Conservation (phyloP, 192 early-diverging fungal genomes). For the Paraglomus brasilianum region DNA sequence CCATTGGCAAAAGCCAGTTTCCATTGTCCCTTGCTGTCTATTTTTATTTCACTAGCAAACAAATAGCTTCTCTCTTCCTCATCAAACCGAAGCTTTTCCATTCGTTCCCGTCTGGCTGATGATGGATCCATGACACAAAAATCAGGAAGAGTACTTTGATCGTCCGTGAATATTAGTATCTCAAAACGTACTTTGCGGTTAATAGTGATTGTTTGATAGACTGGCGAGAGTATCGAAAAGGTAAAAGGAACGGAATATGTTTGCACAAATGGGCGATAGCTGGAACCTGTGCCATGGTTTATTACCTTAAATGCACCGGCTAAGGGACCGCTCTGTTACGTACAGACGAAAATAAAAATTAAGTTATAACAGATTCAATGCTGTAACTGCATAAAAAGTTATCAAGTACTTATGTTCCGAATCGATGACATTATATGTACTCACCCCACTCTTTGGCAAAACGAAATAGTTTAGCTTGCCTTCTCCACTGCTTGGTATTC, state of each 20-base stretch:
- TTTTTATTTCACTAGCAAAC: no score
- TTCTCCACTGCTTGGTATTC: constrained; percentile 13
- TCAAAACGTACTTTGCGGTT: constrained; percentile 8
- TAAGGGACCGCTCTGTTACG: neutral
- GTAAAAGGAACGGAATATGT: neutral
- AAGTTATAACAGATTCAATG: neutral
- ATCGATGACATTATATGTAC: neutral
- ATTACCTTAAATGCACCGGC: neutral
- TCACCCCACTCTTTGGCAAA: neutral
- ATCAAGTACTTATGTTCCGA: no score
- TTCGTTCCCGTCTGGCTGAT: no score
- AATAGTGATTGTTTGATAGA: neutral
- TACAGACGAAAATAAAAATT: neutral
- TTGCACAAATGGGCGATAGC: constrained; percentile 17
- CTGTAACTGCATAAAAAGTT: no score
- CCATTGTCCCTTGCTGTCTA: no score
- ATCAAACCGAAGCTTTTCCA: no score
- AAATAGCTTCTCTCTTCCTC: no score
- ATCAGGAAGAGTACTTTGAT: no score
- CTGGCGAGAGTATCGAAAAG: constrained; percentile 10
- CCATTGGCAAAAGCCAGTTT: no score
- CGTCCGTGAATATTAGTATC: constrained; percentile 10
- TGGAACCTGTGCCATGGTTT: constrained; percentile 18
- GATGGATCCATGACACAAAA: no score
- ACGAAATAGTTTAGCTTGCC: neutral